Conservation (phyloP, 1,139 yeast species). For the Blastobotrys proliferans region DNA sequence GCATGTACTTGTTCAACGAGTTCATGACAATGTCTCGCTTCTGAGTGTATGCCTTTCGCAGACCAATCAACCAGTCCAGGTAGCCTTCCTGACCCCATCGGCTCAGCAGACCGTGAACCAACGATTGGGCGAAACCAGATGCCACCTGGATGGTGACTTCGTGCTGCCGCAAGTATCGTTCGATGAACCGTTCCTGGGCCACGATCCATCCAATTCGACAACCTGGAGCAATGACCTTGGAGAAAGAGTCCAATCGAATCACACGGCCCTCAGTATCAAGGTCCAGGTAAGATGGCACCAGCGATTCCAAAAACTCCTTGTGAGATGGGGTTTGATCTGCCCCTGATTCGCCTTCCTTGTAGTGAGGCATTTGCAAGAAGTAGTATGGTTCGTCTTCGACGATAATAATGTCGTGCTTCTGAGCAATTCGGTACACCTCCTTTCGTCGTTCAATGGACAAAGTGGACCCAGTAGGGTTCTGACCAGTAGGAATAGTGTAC, state of each 20-base stretch:
- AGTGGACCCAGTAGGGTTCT: conserved; percentile 90
- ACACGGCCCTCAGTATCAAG: conserved; percentile 89
- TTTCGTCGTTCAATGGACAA: conserved; percentile 67
- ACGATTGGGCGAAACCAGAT: conserved; percentile 73
- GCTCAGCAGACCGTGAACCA: conserved; percentile 57
- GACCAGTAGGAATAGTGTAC: conserved; percentile 89
- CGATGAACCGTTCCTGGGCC: conserved; percentile 63
- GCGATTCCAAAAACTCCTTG: conserved; percentile 55
- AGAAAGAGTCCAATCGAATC: conserved; percentile 81
- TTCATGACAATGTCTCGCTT: conserved; percentile 78
- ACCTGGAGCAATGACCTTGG: conserved; percentile 93
- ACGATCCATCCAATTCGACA: conserved; percentile 87
- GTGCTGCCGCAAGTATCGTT: conserved; percentile 65
- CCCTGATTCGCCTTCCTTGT: conserved; percentile 35
- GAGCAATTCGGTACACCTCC: conserved; percentile 65
- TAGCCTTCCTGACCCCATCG: conserved; percentile 76
- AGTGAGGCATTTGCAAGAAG: conserved; percentile 81
- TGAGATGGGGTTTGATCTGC: conserved; percentile 34
- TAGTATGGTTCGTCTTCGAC: conserved; percentile 94
- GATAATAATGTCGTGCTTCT: conserved; percentile 73
- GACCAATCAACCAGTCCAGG: conserved; percentile 82
- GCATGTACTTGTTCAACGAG: conserved; percentile 57
- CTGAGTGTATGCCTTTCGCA: conserved; percentile 75
- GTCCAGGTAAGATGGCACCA: conserved; percentile 76
- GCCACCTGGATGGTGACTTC: conserved; percentile 83